Conservation (phyloP, 495 filamentous ascomycete species). For the Lophium mytilinum region DNA sequence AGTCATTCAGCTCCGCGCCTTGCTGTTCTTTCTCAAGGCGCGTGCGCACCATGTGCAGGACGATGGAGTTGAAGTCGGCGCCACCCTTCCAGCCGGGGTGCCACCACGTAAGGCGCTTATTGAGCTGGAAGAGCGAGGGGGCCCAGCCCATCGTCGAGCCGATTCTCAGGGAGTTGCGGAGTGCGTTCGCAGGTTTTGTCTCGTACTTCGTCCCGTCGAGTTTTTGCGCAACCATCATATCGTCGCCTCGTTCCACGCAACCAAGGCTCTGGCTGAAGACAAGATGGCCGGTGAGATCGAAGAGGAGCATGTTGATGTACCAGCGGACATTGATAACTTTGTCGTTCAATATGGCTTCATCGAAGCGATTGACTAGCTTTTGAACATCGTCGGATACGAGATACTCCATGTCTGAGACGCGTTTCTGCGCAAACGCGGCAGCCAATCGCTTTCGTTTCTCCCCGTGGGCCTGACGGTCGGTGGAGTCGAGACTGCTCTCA, state of each 20-base stretch:
- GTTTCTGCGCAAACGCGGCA: slow-evolving; percentile 5
- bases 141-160: slow-evolving; percentile 40
- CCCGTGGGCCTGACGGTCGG: slow-evolving; percentile 26
- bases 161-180: slow-evolving; percentile 40
- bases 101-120: slow-evolving; percentile 22
- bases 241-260: slow-evolving; percentile 43
- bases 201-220: slow-evolving; percentile 38
- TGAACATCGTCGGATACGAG: slow-evolving; percentile 11
- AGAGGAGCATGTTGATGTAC: slow-evolving; percentile 15
- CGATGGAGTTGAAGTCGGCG: background rate
- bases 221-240: slow-evolving; percentile 35
- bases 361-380: slow-evolving; percentile 18
- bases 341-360: slow-evolving; percentile 13
- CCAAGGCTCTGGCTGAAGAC: slow-evolving; percentile 44
- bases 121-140: slow-evolving; percentile 38
- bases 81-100: slow-evolving; percentile 6
- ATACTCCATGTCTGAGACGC: slow-evolving; percentile 8
- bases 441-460: slow-evolving; percentile 25
- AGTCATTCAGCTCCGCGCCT: slow-evolving; percentile 49
- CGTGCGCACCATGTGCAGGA: background rate
- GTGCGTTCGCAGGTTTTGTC: slow-evolving; percentile 37
- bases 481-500: slow-evolving; percentile 22
- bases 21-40: slow-evolving; percentile 28
- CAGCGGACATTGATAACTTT: slow-evolving; percentile 11
- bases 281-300: slow-evolving; percentile 42